phyloP scores from a whole-genome alignment of 805 yeast species.

The Cyberlindnera amylophila region DNA sequence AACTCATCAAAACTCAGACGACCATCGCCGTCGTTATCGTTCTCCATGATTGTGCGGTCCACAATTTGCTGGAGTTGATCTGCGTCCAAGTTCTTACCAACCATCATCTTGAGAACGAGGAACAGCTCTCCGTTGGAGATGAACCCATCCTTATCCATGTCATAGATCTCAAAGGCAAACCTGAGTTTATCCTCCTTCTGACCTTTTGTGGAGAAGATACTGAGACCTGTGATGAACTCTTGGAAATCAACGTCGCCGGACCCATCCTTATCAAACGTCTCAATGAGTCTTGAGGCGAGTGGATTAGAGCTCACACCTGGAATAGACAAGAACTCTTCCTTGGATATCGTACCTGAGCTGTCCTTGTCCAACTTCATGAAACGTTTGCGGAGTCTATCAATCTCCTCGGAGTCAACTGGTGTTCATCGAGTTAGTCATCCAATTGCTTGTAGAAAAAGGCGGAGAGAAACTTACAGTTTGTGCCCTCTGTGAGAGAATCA shows the following conservation, averaged over 20 bases:
- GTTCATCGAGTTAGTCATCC: not conserved
- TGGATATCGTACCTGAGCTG: constrained; percentile 87
- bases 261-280: constrained; percentile 89
- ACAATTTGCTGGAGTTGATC: constrained; percentile 91
- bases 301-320: constrained; percentile 94
- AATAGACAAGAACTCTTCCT: constrained; percentile 82
- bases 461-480: constrained; percentile 49
- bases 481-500: constrained; percentile 74
- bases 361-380: constrained; percentile 95
- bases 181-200: constrained; percentile 73
- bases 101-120: constrained; percentile 93
- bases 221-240: constrained; percentile 83
- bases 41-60: constrained; percentile 94
- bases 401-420: constrained; percentile 76
- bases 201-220: constrained; percentile 85
- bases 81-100: constrained; percentile 83
- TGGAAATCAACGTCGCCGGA: constrained; percentile 93
- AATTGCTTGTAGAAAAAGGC: not conserved
- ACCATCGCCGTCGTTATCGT: constrained; percentile 86
- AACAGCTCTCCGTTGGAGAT: constrained; percentile 94
- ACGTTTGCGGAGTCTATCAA: constrained; percentile 84
- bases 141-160: constrained; percentile 91
- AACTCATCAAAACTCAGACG: constrained; percentile 84
- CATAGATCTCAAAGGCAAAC: constrained; percentile 92
- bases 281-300: constrained; percentile 83